phyloP scores from a whole-genome alignment of 805 yeast genomes.

The Cyberlindnera subsufficiens region DNA sequence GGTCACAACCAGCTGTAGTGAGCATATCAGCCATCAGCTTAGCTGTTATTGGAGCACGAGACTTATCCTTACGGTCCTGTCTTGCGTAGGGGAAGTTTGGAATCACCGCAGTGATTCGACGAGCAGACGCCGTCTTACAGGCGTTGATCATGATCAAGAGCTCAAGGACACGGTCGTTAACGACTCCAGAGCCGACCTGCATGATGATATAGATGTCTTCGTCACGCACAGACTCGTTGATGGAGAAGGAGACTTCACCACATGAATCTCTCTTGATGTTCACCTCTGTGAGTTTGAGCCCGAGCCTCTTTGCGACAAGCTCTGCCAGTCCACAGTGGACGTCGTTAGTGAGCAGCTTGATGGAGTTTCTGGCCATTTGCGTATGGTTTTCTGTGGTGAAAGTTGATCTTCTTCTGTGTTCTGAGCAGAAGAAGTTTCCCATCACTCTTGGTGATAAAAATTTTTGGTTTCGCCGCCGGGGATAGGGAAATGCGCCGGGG shows the following conservation, averaged over 20 bases:
- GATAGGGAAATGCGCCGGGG: background rate
- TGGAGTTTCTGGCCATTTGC: constrained; percentile 40
- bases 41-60: constrained; percentile 82
- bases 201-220: constrained; percentile 77
- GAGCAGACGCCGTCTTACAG: constrained; percentile 76
- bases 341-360: constrained; percentile 63
- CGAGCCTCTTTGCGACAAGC: constrained; percentile 58
- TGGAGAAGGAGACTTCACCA: constrained; percentile 69
- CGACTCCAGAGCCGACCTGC: constrained; percentile 74
- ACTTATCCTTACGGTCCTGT: constrained; percentile 81
- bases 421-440: too few relatives aligned
- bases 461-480: background rate
- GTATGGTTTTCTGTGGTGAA: too few relatives aligned
- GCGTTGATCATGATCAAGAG: constrained; percentile 75
- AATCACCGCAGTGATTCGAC: constrained; percentile 76
- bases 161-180: constrained; percentile 72
- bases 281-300: constrained; percentile 54
- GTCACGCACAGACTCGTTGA: constrained; percentile 80
- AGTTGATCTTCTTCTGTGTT: too few relatives aligned
- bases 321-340: constrained; percentile 65
- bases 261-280: constrained; percentile 61
- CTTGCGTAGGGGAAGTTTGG: constrained; percentile 87
- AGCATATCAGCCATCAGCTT: constrained; percentile 79
- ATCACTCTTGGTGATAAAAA: background rate
- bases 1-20: constrained; percentile 81